These are phyloP conservation scores for Ophiocordyceps camponoti-floridani DNA, from an alignment of 2,329 filamentous ascomycete species.

Conservation along the genomic window DNA sequence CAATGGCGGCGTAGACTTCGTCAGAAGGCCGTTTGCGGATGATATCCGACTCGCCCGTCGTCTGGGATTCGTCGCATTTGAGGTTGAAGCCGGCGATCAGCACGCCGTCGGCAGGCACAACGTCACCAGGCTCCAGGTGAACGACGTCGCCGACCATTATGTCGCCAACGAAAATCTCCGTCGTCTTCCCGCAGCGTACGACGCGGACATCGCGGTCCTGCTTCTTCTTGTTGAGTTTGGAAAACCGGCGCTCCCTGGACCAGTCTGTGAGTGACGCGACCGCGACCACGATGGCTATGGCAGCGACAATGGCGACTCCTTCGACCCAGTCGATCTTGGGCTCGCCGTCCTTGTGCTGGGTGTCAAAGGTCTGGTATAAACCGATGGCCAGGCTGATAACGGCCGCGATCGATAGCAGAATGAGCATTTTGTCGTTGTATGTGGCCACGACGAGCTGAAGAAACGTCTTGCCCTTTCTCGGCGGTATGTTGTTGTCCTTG, in stretches of 20 bases:
- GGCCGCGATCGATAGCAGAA: conserved; percentile 52
- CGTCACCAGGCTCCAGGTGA: conserved; percentile 54
- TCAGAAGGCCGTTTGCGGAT: conserved; percentile 44
- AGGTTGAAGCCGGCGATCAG: conserved; percentile 35
- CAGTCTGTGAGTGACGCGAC: conserved; percentile 65
- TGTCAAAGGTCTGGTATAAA: conserved; percentile 52
- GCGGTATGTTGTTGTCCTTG: conserved; percentile 37
- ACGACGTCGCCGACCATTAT: conserved; percentile 58
- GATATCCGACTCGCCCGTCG: conserved; percentile 59
- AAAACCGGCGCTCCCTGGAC: conserved; percentile 68
- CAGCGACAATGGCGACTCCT: conserved; percentile 61
- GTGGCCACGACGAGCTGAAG: conserved; percentile 55
- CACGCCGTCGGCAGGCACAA: conserved; percentile 53
- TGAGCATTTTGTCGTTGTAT: conserved; percentile 66
- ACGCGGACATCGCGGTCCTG: conserved; percentile 59
- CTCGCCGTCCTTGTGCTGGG: conserved; percentile 29
- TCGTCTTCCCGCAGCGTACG: conserved; percentile 53
- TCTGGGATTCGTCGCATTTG: conserved; percentile 57
- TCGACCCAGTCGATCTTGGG: conserved; percentile 64
- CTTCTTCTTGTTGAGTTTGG: conserved; percentile 66
- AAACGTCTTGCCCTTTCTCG: conserved; percentile 51
- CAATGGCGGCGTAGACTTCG: conserved; percentile 44
- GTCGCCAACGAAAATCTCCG: conserved; percentile 53
- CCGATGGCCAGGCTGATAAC: conserved; percentile 56
- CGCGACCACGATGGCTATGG: conserved; percentile 57